Conservation (phyloP, 768 basidiomycete species). For the Kwoniella bestiolae region DNA sequence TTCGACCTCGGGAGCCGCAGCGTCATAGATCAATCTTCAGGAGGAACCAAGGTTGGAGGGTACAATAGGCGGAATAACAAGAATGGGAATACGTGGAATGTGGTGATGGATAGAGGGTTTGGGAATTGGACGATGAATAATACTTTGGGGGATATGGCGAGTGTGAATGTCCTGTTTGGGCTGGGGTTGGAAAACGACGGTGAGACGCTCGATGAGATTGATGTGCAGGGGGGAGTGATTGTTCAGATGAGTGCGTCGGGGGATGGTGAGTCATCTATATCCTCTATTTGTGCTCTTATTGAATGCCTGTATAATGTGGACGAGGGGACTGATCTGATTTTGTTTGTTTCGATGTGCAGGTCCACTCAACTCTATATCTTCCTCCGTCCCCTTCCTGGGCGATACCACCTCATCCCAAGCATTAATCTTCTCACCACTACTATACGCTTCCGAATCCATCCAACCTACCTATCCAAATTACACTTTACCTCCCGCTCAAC, state of each 20-base stretch:
- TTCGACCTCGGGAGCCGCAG: constrained; percentile 33
- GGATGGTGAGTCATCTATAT: constrained; percentile 32
- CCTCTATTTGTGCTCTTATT: background rate
- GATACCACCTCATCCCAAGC: constrained; percentile 52
- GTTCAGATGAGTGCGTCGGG: constrained; percentile 48
- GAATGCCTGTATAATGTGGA: too few species aligned
- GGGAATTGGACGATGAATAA: constrained; percentile 50
- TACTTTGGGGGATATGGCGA: constrained; percentile 1
- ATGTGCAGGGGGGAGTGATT: constrained; percentile 29
- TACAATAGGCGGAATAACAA: constrained; percentile 30
- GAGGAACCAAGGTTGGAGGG: constrained; percentile 26
- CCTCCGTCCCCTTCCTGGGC: constrained; percentile 38
- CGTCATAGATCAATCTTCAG: constrained; percentile 26
- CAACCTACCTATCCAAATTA: constrained; percentile 57
- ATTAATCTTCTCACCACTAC: constrained; percentile 52
- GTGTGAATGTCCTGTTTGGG: constrained; percentile 29
- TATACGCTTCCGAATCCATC: constrained; percentile 23
- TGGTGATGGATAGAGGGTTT: constrained; percentile 50
- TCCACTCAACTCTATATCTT: constrained; percentile 39
- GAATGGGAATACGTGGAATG: constrained; percentile 27
- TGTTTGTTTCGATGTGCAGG: constrained; percentile 20
- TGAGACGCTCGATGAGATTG: constrained; percentile 8
- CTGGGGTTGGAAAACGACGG: constrained; percentile 29
- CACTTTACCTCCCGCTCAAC: constrained; percentile 48
- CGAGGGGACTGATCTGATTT: background rate